These are phyloP conservation scores for Nitzschia sp. DNA, from an alignment of 108 stramenopile genomes.

Conservation along the genomic window DNA sequence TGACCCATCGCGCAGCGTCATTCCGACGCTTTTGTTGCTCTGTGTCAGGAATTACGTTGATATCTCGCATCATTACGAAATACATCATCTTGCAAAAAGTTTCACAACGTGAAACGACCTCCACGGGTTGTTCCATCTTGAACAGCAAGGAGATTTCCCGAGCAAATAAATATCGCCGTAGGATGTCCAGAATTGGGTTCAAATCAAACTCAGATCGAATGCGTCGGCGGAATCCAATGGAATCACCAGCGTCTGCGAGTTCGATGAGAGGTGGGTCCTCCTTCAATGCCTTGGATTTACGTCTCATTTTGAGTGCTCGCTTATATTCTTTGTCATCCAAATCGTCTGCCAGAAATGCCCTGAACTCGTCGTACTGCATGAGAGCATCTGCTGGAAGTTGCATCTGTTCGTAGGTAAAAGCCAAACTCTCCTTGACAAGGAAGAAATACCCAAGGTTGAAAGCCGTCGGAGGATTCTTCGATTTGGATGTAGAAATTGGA, in stretches of 20 bases:
- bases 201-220: slow-evolving; percentile 52
- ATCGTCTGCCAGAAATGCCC: slow-evolving; percentile 63
- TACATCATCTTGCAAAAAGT: slow-evolving; percentile 55
- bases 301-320: slow-evolving; percentile 11
- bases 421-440: slow-evolving; percentile 78
- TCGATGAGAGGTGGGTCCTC: slow-evolving; percentile 21
- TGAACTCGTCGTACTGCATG: slow-evolving; percentile 78
- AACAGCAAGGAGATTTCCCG: slow-evolving; percentile 65
- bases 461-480: not conserved
- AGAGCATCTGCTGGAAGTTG: slow-evolving; percentile 70
- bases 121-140: slow-evolving; percentile 59
- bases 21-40: slow-evolving; percentile 29
- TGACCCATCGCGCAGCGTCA: slow-evolving; percentile 64
- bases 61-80: slow-evolving; percentile 29
- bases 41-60: slow-evolving; percentile 18
- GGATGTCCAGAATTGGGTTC: slow-evolving; percentile 44
- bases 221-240: slow-evolving; percentile 51
- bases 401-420: slow-evolving; percentile 85
- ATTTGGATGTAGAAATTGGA: slow-evolving; percentile 2
- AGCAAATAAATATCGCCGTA: slow-evolving; percentile 67
- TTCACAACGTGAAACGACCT: slow-evolving; percentile 52
- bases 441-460: slow-evolving; percentile 78
- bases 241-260: slow-evolving; percentile 64
- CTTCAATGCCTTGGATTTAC: slow-evolving; percentile 23
- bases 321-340: slow-evolving; percentile 25